Conservation (phyloP, 2,329 filamentous ascomycete genomes). For the Aspergillus quadricinctus region DNA sequence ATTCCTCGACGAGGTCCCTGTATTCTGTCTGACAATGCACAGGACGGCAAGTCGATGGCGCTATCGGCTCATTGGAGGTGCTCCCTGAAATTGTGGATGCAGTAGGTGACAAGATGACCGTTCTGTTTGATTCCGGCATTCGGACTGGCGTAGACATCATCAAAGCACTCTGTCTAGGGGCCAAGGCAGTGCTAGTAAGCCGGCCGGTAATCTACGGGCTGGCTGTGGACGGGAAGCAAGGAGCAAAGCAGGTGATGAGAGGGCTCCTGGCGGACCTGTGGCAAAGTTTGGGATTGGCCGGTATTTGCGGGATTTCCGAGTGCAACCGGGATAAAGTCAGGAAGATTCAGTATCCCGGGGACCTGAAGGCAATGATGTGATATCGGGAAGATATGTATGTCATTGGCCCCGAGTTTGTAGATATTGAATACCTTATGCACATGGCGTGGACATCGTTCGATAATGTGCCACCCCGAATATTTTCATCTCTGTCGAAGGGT, state of each 20-base stretch:
- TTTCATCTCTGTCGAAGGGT: neutral
- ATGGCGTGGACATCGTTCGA: neutral
- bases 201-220: constrained; percentile 57
- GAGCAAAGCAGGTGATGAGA: constrained; percentile 50
- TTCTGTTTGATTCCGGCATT: constrained; percentile 51
- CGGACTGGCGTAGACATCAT: constrained; percentile 48
- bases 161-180: constrained; percentile 53
- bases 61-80: constrained; percentile 49
- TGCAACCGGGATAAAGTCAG: constrained; percentile 31
- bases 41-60: constrained; percentile 49
- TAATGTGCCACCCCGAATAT: neutral
- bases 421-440: neutral
- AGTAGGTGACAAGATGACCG: constrained; percentile 46
- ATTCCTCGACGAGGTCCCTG: neutral
- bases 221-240: constrained; percentile 51
- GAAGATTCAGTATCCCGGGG: constrained; percentile 33
- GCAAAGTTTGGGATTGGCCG: constrained; percentile 53
- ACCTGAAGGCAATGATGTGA: constrained; percentile 32
- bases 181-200: constrained; percentile 55
- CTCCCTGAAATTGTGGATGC: constrained; percentile 59
- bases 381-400: neutral
- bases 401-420: neutral
- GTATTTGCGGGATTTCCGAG: constrained; percentile 40
- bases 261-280: constrained; percentile 52
- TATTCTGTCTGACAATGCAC: neutral